Evolutionary conservation across 768 basidiomycete genomes (phyloP).

Genomic region (Tylopilus sp.): DNA sequence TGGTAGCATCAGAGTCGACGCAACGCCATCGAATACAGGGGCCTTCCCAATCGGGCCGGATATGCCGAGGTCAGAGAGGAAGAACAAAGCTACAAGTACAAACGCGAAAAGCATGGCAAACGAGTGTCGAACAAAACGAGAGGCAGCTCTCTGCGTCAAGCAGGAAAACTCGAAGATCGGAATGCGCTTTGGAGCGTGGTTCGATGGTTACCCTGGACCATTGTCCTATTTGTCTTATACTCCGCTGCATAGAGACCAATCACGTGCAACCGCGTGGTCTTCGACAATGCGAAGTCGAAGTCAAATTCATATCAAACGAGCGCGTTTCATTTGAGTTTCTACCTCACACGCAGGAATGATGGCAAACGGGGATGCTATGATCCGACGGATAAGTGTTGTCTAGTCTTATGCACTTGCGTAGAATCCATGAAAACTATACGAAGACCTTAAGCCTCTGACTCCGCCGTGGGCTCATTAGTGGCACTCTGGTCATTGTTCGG

Average conservation of each 20-base stretch:
- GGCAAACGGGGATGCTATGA: not conserved
- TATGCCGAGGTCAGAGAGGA: slow-evolving; percentile 2
- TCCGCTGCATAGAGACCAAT: slow-evolving; percentile 7
- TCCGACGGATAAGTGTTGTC: not conserved
- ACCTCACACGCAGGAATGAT: not conserved
- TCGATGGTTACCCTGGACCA: not conserved
- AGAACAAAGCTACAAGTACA: slow-evolving; percentile 11
- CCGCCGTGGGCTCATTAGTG: not conserved
- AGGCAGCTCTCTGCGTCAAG: slow-evolving; percentile 16
- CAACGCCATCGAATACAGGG: not conserved
- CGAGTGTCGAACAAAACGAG: slow-evolving; percentile 16
- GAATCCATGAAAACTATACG: slow-evolving; percentile 1
- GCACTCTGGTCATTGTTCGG: not conserved
- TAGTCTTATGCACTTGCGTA: not conserved
- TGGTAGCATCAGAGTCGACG: slow-evolving; percentile 1
- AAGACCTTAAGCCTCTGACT: slow-evolving; percentile 8
- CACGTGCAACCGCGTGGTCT: too few relatives aligned
- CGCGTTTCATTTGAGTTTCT: not conserved
- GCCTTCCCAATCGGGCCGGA: slow-evolving; percentile 15
- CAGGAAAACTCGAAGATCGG: slow-evolving; percentile 2
- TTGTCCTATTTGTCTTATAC: slow-evolving; percentile 9
- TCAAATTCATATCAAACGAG: not conserved
- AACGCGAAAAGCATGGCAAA: slow-evolving; percentile 16
- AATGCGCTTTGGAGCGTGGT: not conserved
- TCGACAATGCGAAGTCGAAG: too few relatives aligned